phyloP scores from a whole-genome alignment of 2,329 filamentous ascomycete genomes.

The Sordariomycetes sp. region DNA sequence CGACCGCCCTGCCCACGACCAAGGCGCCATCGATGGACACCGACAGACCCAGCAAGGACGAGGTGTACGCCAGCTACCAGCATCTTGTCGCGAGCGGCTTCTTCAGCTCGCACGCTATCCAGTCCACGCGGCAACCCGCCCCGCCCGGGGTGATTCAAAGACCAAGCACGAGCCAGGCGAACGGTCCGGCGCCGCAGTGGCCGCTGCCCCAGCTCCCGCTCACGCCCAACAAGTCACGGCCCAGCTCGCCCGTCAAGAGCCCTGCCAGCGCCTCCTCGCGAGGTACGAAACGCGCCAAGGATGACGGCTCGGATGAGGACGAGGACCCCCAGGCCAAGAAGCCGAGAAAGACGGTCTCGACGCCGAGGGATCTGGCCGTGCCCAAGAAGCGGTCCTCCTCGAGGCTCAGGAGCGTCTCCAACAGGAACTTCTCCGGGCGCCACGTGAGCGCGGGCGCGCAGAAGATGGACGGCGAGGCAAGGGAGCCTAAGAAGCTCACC shows the following conservation, averaged over 20 bases:
- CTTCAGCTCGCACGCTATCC: slow-evolving; percentile 49
- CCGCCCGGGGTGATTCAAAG: slow-evolving; percentile 11
- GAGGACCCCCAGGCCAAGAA: slow-evolving; percentile 28
- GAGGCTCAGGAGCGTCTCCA: not conserved
- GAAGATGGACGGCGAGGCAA: slow-evolving; percentile 2
- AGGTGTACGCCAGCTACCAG: slow-evolving; percentile 47
- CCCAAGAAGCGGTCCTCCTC: slow-evolving; percentile 19
- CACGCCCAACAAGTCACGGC: slow-evolving; percentile 2
- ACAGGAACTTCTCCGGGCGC: slow-evolving; percentile 7
- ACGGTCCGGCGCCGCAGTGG: slow-evolving; percentile 16
- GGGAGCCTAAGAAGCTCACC: slow-evolving; percentile 14
- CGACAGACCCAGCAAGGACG: slow-evolving; percentile 30
- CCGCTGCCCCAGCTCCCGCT: slow-evolving; percentile 13
- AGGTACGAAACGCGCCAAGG: slow-evolving; percentile 40
- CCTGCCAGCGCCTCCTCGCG: slow-evolving; percentile 26
- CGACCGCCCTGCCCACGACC: not conserved
- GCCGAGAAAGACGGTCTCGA: slow-evolving; percentile 39
- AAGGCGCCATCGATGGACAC: slow-evolving; percentile 1
- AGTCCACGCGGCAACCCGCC: slow-evolving; percentile 40
- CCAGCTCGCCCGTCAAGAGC: slow-evolving; percentile 15
- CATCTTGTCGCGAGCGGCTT: slow-evolving; percentile 47
- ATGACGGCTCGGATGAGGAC: slow-evolving; percentile 19
- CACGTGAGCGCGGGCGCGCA: slow-evolving; percentile 3
- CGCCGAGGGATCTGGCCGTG: slow-evolving; percentile 31
- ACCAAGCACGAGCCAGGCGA: too few species aligned